Percentiles rank a stretch among this genome's conserved stretches.
Conservation (phyloP, 2,329 filamentous ascomycete genomes). For the Penicillium hesseltinei region DNA sequence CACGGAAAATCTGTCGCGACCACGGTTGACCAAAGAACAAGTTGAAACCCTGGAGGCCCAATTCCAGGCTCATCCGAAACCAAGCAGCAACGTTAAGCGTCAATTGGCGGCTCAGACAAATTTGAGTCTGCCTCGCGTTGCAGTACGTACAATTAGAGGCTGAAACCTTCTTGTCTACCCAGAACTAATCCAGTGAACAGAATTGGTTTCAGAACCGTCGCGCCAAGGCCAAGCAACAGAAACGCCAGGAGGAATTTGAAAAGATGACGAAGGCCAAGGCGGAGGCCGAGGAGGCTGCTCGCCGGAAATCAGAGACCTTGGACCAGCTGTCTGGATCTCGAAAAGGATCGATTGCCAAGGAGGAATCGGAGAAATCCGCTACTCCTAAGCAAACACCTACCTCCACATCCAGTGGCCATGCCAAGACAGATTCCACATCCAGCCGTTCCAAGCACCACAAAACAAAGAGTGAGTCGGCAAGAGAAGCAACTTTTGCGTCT, state of each 20-base stretch:
- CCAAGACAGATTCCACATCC: constrained; percentile 16
- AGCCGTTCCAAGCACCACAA: constrained; percentile 34
- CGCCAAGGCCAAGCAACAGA: constrained; percentile 53
- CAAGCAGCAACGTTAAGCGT: constrained; percentile 51
- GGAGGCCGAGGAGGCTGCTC: constrained; percentile 37
- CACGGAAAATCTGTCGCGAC: constrained; percentile 48
- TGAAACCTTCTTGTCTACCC: background rate
- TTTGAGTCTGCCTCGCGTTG: constrained; percentile 49
- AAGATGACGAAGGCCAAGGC: constrained; percentile 43
- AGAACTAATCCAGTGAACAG: constrained; percentile 29
- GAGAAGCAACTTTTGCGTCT: constrained; percentile 45
- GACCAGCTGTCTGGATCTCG: constrained; percentile 26
- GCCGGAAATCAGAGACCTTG: constrained; percentile 30
- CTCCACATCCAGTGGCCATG: constrained; percentile 5
- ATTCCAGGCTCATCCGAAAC: constrained; percentile 52
- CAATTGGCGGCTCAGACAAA: constrained; percentile 51
- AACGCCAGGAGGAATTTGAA: constrained; percentile 50
- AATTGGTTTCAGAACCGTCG: constrained; percentile 56
- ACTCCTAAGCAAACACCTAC: constrained; percentile 31
- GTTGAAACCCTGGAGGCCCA: constrained; percentile 51
- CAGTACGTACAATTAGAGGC: constrained; percentile 38
- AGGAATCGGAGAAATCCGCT: constrained; percentile 25
- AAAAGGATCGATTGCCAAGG: constrained; percentile 20
- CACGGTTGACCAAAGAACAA: constrained; percentile 53
- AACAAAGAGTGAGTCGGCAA: constrained; percentile 38